phyloP scores from a whole-genome alignment of 768 basidiomycete genomes.

The Tulasnella sp. region DNA sequence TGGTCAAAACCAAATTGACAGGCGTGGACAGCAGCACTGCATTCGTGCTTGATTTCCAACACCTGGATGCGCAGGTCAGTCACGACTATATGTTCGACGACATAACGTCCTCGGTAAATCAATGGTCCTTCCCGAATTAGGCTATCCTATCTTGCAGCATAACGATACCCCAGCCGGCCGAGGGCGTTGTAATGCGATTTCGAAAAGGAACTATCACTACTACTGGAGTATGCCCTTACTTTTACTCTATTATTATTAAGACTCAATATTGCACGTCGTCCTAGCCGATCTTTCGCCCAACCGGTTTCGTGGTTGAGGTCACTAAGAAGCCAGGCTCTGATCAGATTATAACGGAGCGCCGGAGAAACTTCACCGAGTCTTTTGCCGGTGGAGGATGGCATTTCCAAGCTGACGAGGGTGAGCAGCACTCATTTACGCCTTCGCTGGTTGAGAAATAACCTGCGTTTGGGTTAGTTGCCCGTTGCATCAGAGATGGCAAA shows the following conservation, averaged over 20 bases:
- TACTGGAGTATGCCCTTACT: background rate
- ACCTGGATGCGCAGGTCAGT: constrained; percentile 39
- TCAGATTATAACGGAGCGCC: constrained; percentile 45
- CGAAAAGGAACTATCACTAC: constrained; percentile 61
- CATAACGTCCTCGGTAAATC: constrained; percentile 16
- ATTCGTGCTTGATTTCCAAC: constrained; percentile 61
- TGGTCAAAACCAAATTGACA: constrained; percentile 67
- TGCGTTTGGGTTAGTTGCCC: constrained; percentile 38
- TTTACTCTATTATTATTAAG: constrained; percentile 22
- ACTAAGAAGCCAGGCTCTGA: constrained; percentile 38
- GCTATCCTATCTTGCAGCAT: constrained; percentile 64
- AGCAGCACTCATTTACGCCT: too few species aligned
- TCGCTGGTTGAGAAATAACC: too few species aligned
- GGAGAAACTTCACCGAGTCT: constrained; percentile 30
- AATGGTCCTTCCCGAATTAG: constrained; percentile 26
- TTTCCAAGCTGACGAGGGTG: constrained; percentile 69
- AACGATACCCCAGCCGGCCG: constrained; percentile 36
- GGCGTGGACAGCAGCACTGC: constrained; percentile 70
- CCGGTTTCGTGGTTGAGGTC: constrained; percentile 55
- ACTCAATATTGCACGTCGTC: background rate
- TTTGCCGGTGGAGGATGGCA: constrained; percentile 63
- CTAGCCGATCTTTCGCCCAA: constrained; percentile 54
- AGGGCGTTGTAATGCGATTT: constrained; percentile 61
- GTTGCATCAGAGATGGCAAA: constrained; percentile 64
- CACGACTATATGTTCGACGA: constrained; percentile 20